Base-by-base conservation (phyloP, 1,284 basidiomycete species). In the Ganoderma sinense region DNA sequence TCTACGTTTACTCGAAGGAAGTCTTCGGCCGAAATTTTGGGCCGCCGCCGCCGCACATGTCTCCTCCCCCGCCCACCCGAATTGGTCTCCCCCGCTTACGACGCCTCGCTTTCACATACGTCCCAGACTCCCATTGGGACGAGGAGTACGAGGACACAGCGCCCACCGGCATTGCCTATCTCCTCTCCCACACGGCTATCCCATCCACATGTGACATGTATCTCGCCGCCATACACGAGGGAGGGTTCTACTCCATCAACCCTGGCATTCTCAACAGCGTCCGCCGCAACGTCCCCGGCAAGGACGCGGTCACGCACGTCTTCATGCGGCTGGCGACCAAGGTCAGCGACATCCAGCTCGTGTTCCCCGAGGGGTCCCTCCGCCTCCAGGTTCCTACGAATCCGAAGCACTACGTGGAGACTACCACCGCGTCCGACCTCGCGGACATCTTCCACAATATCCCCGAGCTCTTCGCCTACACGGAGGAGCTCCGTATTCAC, bases 141-240 rank as follows among this genome's bases (percentile, higher is more conserved):
- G n/a, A n/a, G n/a, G n/a, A n/a, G n/a, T n/a, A n/a, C n/a, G n/a
- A n/a, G n/a, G n/a, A n/a, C n/a, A n/a, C n/a, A n/a, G n/a, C n/a
- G n/a, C n/a, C n/a, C n/a, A n/a, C n/a, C n/a, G n/a, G n/a, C n/a
- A n/a, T n/a, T n/a, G n/a, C n/a, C n/a, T 40, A 60, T 43, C 58
- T 66, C 29, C 43, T 41, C 26, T 39, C 45, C 3, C 33, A 23
- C 20, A 36, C 53, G 16, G 11, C 29, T 23, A n/a, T 56, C 13
- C 65, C 58, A 1, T 20, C 58, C 14, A 23, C 58, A 29, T 66
- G 65, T 36, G 59, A 66, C 33, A 58, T 59, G 43, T 31, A n/a
- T 45, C 55, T 61, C 45, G 20, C 36, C 18, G 53, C 36, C 18
- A 26, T 55, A 5, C 6, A 14, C 5, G 23, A 11, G 4, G 26